Percentiles rank a stretch among this genome's conserved stretches.
These are phyloP conservation scores for Aspergillus ibericus DNA, from an alignment of 2,329 filamentous ascomycete genomes.

Conservation along the genomic window DNA sequence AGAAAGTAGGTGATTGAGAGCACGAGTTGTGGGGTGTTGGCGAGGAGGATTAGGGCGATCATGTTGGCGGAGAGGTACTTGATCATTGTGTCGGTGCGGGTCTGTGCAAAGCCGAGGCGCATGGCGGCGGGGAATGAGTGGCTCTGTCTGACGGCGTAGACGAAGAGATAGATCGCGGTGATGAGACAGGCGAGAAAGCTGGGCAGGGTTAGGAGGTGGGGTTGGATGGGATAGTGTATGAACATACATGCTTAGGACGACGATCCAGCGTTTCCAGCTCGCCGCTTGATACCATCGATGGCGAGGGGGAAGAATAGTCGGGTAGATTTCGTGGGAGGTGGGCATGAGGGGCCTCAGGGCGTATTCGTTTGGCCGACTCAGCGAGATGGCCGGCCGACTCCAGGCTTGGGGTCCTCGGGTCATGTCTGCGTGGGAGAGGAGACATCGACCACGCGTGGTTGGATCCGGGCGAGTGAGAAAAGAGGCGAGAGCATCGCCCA, in stretches of 20 bases:
- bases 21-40: constrained; percentile 36
- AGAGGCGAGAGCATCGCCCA: constrained; percentile 30
- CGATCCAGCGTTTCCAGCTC: background rate
- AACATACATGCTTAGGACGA: background rate
- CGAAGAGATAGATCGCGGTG: too few relatives aligned
- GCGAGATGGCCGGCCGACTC: background rate
- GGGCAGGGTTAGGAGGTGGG: too few relatives aligned
- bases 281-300: background rate
- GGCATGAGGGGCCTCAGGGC: background rate
- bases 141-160: too few relatives aligned
- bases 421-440: background rate
- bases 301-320: background rate
- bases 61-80: too few relatives aligned
- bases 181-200: too few relatives aligned
- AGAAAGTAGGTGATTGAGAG: constrained; percentile 34
- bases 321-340: background rate
- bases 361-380: background rate
- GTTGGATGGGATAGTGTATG: too few relatives aligned
- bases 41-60: constrained; percentile 16
- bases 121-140: too few relatives aligned
- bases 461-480: constrained; percentile 22
- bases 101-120: too few relatives aligned
- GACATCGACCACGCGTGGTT: constrained; percentile 14
- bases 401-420: background rate
- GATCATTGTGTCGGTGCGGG: too few relatives aligned